A percentile compares a stretch with the other conserved stretches of the same genome.
These are phyloP conservation scores for Naganishia vishniacii DNA, from an alignment of 768 basidiomycete genomes.

Conservation along the genomic window DNA sequence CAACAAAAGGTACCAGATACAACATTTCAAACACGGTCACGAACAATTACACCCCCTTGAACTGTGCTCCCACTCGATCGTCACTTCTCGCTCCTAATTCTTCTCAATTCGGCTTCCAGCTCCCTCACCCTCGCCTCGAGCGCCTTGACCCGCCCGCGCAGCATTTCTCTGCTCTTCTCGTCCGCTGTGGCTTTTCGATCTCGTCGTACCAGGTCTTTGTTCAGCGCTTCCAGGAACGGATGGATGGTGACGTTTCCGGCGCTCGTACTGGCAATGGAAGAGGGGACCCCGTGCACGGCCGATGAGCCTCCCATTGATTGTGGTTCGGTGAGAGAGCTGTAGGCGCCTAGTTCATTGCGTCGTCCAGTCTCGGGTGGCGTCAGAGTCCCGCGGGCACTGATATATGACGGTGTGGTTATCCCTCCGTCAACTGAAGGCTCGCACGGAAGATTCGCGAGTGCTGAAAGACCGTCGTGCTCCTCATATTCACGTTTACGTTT, in stretches of 20 bases:
- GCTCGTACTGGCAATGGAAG: not conserved
- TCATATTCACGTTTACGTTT: slow-evolving; percentile 1
- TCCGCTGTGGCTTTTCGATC: slow-evolving; percentile 11
- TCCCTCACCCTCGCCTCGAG: slow-evolving; percentile 15
- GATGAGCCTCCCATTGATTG: too few relatives aligned
- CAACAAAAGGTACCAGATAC: not conserved
- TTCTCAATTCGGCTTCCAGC: slow-evolving; percentile 16
- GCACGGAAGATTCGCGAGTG: not conserved
- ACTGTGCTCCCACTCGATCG: not conserved
- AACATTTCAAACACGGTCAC: not conserved
- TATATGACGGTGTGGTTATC: not conserved
- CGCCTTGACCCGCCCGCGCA: slow-evolving; percentile 17
- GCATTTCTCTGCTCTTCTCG: slow-evolving; percentile 16
- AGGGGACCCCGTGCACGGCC: too few relatives aligned
- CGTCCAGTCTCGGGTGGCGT: slow-evolving; percentile 8
- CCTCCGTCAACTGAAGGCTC: not conserved
- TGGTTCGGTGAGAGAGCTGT: not conserved
- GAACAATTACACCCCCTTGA: not conserved
- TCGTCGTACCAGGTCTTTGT: slow-evolving; percentile 1
- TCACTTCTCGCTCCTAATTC: not conserved
- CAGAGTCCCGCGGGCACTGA: slow-evolving; percentile 8
- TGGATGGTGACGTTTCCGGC: not conserved
- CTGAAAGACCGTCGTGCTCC: not conserved
- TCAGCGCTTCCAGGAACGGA: not conserved
- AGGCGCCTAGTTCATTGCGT: not conserved